Base-by-base conservation (phyloP, 305 asterid species). In the Fraxinus platypoda region DNA sequence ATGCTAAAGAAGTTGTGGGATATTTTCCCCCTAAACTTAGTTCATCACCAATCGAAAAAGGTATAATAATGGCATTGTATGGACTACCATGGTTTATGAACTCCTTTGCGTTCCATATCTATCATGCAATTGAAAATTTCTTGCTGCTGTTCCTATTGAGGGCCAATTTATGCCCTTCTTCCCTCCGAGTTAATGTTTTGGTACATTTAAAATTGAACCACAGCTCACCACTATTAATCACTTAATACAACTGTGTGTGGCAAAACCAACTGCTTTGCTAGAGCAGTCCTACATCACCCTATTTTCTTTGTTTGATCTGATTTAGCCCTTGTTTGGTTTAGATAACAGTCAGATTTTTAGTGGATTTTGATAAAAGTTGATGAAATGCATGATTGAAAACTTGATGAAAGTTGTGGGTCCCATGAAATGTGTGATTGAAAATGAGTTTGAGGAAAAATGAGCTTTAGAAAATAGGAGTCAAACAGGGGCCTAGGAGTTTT, bases 1-100 rank as follows among this genome's bases (percentile, higher is more conserved):
- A 82, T 84, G 30, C 83, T 96, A 21, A 91, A 89, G 90, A 94
- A 90, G 89, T 82, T 96, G 80, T 96, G 98, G 98, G 93, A 84
- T 76, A 88, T 85, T 83, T 96, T 91, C 78, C 99, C 99, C 81
- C 91, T 94, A 71, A 88, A 87, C 82, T 80, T 88, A 66, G 81
- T 77, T 79, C 89, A 87, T 81, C 87, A 81, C 86, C 87, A 86
- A 80, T 81, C 92, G 41, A 88, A 83, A 81, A 91, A 94, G 97
- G 98, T 94, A 87, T 75, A 73, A 26, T 74, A 41, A 64, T 72
- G 79, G 34, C 54, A 76, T 62, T 74, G n/a, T 31, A 23, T 82
- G 26, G 75, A 80, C 77, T 72, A 30, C 52, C 33, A 73, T 73
- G 75, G 59, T 68, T 79, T 49, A 35, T 35, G 62, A 62, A 75